A percentile compares a stretch with the other conserved stretches of the same genome.
phyloP scores from a whole-genome alignment of 768 basidiomycete genomes.

The Lentinula boryana region DNA sequence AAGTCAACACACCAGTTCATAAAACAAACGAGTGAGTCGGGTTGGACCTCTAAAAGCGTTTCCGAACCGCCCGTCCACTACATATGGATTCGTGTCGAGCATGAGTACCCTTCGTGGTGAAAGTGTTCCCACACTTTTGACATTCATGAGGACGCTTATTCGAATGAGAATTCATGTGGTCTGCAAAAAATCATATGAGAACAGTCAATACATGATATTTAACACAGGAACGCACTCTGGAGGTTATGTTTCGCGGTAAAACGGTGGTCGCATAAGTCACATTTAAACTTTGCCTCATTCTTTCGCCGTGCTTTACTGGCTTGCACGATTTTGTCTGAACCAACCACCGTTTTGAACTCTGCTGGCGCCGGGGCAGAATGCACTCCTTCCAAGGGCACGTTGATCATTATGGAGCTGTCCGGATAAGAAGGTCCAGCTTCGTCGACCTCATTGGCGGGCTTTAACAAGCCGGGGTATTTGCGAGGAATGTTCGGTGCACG shows the following conservation, averaged over 20 bases:
- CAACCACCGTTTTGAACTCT: constrained; percentile 3
- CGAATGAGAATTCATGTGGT: constrained; percentile 6
- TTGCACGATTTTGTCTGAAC: constrained; percentile 4
- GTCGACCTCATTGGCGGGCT: constrained; percentile 5
- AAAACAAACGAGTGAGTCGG: background rate
- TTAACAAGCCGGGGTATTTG: background rate
- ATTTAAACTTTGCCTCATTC: constrained; percentile 6
- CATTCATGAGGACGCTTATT: constrained; percentile 4
- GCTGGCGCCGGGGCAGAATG: background rate
- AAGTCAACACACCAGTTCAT: background rate
- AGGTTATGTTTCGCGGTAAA: constrained; percentile 7
- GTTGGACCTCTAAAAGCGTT: background rate
- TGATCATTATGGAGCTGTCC: constrained; percentile 2
- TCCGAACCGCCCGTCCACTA: constrained; percentile 1
- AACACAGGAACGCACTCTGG: background rate
- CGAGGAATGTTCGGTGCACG: background rate
- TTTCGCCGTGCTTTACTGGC: constrained; percentile 1
- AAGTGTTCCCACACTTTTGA: background rate
- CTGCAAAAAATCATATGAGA: background rate
- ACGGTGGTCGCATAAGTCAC: background rate
- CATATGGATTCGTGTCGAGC: constrained; percentile 2
- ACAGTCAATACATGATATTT: background rate
- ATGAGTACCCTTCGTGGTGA: constrained; percentile 2
- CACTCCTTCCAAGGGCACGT: background rate
- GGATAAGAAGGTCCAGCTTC: constrained; percentile 1